Evolutionary conservation across 2,329 filamentous ascomycete species (phyloP).

Genomic region (Colletotrichum aenigma): DNA sequence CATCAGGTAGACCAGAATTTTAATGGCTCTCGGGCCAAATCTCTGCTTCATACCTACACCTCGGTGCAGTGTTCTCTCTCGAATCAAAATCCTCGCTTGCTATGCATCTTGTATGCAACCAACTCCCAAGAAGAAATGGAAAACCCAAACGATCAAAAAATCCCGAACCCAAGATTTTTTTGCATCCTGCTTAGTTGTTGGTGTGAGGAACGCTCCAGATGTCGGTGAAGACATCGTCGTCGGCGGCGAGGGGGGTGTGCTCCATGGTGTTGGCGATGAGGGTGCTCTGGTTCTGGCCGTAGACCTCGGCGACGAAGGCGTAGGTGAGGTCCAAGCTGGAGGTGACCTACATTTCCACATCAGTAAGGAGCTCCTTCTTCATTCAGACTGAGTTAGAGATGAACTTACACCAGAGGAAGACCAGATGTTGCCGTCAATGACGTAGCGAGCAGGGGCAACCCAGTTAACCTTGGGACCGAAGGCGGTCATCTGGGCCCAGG

Average conservation of each 20-base stretch:
- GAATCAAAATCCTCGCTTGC: neutral
- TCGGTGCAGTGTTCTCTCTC: neutral
- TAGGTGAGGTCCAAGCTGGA: slow-evolving; percentile 40
- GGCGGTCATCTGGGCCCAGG: slow-evolving; percentile 52
- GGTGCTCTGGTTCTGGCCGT: slow-evolving; percentile 51
- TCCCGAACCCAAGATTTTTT: too few relatives aligned
- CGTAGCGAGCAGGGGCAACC: slow-evolving; percentile 67
- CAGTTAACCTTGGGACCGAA: slow-evolving; percentile 59
- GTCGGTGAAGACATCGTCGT: slow-evolving; percentile 32
- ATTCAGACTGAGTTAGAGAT: neutral
- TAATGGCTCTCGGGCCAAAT: neutral
- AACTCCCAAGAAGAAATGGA: neutral
- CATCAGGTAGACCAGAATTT: neutral
- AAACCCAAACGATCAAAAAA: neutral
- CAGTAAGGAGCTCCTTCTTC: neutral
- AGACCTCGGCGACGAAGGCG: slow-evolving; percentile 45
- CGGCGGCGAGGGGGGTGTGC: slow-evolving; percentile 43
- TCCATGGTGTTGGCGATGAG: slow-evolving; percentile 54
- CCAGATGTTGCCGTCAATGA: slow-evolving; percentile 70
- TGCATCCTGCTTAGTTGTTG: neutral
- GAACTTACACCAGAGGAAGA: slow-evolving; percentile 59
- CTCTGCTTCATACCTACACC: neutral
- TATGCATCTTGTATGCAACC: neutral
- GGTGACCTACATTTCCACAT: slow-evolving; percentile 29
- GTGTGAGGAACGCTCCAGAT: slow-evolving; percentile 28